Evolutionary conservation across 1,284 basidiomycete species (phyloP).

Genomic region (Leccinum ponderosum): DNA sequence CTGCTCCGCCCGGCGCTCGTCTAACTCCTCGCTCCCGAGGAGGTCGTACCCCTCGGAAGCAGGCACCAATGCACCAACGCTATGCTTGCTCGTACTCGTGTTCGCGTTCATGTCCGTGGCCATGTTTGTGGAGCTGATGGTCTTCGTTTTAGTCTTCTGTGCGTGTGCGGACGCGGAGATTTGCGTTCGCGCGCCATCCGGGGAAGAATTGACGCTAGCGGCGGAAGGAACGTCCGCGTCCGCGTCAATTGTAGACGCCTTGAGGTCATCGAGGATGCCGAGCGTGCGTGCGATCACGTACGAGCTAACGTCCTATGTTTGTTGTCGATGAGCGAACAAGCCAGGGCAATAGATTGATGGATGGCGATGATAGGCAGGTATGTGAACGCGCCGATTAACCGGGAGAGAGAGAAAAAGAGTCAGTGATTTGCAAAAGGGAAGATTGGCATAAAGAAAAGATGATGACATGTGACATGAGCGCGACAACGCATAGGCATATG

Average conservation of each 20-base stretch:
- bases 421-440: conserved; percentile 9
- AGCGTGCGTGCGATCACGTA: conserved; percentile 81
- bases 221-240: conserved; percentile 12
- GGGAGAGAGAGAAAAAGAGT: conserved; percentile 3
- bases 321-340: background rate
- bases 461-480: conserved; percentile 2
- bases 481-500: conserved; percentile 2
- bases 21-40: conserved; percentile 16
- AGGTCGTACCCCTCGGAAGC: conserved; percentile 15
- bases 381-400: conserved; percentile 1
- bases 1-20: background rate
- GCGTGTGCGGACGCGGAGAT: background rate
- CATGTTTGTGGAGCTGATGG: background rate
- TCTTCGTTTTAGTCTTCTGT: background rate
- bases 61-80: background rate
- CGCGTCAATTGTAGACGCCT: conserved; percentile 63
- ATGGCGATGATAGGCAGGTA: conserved; percentile 2
- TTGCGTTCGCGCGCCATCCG: background rate
- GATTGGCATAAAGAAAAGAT: background rate
- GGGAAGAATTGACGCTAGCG: background rate
- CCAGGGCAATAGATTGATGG: background rate
- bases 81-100: background rate
- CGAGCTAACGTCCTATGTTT: conserved; percentile 68
- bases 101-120: background rate
- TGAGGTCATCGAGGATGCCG: conserved; percentile 70